Evolutionary conservation across 169 alveolate genomes (phyloP), one percentile per base, ranked within the genome.

Genomic region (Plasmodium knowlesi): DNA sequence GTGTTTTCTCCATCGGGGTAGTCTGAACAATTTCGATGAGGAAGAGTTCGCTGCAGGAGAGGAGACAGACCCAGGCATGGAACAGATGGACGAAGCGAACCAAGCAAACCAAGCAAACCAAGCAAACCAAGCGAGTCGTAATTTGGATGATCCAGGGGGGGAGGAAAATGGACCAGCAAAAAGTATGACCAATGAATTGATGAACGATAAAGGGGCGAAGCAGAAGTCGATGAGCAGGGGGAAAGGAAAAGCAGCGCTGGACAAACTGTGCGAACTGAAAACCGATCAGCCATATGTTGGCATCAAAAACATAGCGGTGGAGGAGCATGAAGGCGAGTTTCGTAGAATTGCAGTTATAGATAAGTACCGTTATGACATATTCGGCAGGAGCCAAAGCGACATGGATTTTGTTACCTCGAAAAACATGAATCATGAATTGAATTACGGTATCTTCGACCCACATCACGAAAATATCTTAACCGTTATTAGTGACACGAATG

Each of bases 381-480:
- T 80, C 72, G 83, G 70, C 30, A 89, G 61, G 54, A 32, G 53
- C 53, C 53, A 89, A 28, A 79, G 61, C 46, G 83, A 89, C 67
- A 43, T 89, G 46, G 19, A 89, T 79, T 89, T 80, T 67, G 73
- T 89, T 30, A 32, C 22, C 30, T 89, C 94, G 43, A 89, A 89
- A 61, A 46, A 61, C 53, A 82, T 80, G 46, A 34, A 41, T 10
- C 25, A 34, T n/a, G 67, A 89, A 72, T 80, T 89, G 46, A 80
- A 61, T 57, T 79, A 57, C 50, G 94, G 94, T 14, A 34, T 43
- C 43, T 89, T 89, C 37, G 94, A 89, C 72, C 94, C 94, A 3
- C 94, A 89, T 71, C 94, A 89, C 82, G 84, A 78, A 61, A 61
- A 89, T 50, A 30, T 89, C n/a, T 50, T 89, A 89, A 39, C 94